A percentile compares a stretch with the other conserved stretches of the same genome.
These are phyloP conservation scores for Shiraia bambusicola DNA, from an alignment of 2,329 filamentous ascomycete species.

Conservation along the genomic window DNA sequence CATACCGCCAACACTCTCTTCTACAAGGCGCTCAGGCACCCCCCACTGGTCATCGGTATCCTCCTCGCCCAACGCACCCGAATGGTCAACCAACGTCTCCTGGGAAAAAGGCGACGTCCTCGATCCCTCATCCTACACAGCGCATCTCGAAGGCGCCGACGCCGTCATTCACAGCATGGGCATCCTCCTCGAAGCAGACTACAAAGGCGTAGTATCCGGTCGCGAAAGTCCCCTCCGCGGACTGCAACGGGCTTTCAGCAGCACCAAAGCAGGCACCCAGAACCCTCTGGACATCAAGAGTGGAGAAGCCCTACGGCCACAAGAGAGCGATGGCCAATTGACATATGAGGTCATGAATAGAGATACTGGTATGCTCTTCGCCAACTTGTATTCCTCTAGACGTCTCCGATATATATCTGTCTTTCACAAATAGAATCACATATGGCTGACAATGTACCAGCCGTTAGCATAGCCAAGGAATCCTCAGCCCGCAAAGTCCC, in stretches of 20 bases:
- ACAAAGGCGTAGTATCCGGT: slow-evolving; percentile 87
- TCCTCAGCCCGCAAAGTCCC: slow-evolving; percentile 64
- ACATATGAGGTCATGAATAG: slow-evolving; percentile 98
- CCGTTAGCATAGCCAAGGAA: slow-evolving; percentile 79
- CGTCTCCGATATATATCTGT: background rate
- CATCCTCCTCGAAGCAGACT: slow-evolving; percentile 94
- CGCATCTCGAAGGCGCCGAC: slow-evolving; percentile 73
- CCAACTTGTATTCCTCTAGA: background rate
- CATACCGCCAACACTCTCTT: background rate
- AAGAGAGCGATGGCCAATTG: slow-evolving; percentile 71
- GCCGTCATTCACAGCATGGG: slow-evolving; percentile 95
- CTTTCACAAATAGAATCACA: too few species aligned
- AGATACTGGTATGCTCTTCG: slow-evolving; percentile 59
- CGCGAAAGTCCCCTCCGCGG: slow-evolving; percentile 79
- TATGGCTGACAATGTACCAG: slow-evolving; percentile 40
- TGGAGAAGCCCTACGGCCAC: slow-evolving; percentile 61
- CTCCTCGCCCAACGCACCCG: slow-evolving; percentile 67
- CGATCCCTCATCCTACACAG: slow-evolving; percentile 74
- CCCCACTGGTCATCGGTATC: slow-evolving; percentile 82
- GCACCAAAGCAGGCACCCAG: slow-evolving; percentile 60
- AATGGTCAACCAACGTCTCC: slow-evolving; percentile 78
- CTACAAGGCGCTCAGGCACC: slow-evolving; percentile 90
- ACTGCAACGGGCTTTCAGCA: slow-evolving; percentile 74
- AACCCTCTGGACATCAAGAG: slow-evolving; percentile 68
- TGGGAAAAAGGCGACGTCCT: slow-evolving; percentile 92